Percentiles rank a stretch among this genome's conserved stretches.
Evolutionary conservation across 2,329 filamentous ascomycete genomes (phyloP).

Genomic region (Anisogramma anomala): DNA sequence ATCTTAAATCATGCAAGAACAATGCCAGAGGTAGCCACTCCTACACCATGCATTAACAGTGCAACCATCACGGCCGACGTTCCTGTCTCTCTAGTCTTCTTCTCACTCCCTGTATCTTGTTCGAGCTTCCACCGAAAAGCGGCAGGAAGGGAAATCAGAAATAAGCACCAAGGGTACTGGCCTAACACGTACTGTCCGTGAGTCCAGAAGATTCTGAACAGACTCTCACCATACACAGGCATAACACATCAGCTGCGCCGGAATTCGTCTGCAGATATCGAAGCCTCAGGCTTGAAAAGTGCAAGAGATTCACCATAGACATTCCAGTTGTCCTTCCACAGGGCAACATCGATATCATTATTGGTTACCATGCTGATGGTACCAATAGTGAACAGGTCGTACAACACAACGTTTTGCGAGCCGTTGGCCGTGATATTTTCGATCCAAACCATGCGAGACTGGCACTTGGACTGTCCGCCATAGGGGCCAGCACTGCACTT

Average conservation of each 20-base stretch:
- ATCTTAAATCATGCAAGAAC: neutral
- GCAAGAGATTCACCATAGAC: slow-evolving; percentile 23
- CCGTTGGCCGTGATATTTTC: slow-evolving; percentile 4
- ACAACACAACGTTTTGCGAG: slow-evolving; percentile 22
- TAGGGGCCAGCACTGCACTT: slow-evolving; percentile 28
- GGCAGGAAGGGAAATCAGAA: no score
- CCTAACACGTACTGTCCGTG: no score
- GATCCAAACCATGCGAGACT: slow-evolving; percentile 29
- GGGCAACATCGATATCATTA: slow-evolving; percentile 23
- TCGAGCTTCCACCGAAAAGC: no score
- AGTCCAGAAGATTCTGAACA: no score
- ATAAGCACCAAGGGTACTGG: no score
- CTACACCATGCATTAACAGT: no score
- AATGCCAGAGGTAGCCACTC: neutral
- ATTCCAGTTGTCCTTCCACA: slow-evolving; percentile 25
- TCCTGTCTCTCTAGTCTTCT: neutral
- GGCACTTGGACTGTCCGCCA: slow-evolving; percentile 30
- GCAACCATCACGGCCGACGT: no score
- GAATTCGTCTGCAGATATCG: neutral
- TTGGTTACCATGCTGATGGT: slow-evolving; percentile 27
- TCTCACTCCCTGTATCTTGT: no score
- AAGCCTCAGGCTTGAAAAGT: slow-evolving; percentile 15
- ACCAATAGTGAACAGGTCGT: slow-evolving; percentile 32
- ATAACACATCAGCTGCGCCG: no score
- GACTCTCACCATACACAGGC: no score